Percentiles rank a stretch among this genome's conserved stretches.
These are phyloP conservation scores for Exophiala sp. DNA, from an alignment of 2,329 filamentous ascomycete species.

Conservation along the genomic window DNA sequence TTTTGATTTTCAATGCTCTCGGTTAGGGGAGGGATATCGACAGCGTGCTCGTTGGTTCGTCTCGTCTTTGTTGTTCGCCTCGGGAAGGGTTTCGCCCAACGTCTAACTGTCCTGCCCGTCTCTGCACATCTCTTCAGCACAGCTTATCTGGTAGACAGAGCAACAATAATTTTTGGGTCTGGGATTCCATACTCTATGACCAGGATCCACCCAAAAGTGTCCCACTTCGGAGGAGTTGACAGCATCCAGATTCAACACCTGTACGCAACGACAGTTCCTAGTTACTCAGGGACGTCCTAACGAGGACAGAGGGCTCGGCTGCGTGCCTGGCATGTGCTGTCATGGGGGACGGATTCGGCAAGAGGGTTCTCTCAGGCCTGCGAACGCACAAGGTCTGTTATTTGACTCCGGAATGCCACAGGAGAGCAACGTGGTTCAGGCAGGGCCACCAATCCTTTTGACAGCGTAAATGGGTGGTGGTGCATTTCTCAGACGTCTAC, in stretches of 20 bases:
- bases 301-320: background rate
- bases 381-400: slow-evolving; percentile 9
- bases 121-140: slow-evolving; percentile 11
- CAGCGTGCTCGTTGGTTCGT: slow-evolving; percentile 9
- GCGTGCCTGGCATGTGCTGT: background rate
- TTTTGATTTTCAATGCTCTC: background rate
- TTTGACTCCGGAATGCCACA: slow-evolving; percentile 13
- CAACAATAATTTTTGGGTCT: slow-evolving; percentile 17
- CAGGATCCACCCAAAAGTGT: slow-evolving; percentile 10
- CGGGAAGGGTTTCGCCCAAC: background rate
- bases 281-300: background rate
- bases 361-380: background rate
- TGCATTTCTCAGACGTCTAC: background rate
- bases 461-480: background rate
- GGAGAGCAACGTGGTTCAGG: slow-evolving; percentile 4
- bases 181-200: slow-evolving; percentile 10
- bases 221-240: slow-evolving; percentile 2
- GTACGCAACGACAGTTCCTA: slow-evolving; percentile 3
- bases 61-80: slow-evolving; percentile 6
- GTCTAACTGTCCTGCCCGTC: background rate
- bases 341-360: background rate
- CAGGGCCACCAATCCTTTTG: slow-evolving; percentile 6
- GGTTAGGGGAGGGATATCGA: background rate
- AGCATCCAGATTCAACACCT: slow-evolving; percentile 1
- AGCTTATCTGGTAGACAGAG: slow-evolving; percentile 11